Conservation (phyloP, 352 stramenopile genomes). For the Plasmopara muralis region DNA sequence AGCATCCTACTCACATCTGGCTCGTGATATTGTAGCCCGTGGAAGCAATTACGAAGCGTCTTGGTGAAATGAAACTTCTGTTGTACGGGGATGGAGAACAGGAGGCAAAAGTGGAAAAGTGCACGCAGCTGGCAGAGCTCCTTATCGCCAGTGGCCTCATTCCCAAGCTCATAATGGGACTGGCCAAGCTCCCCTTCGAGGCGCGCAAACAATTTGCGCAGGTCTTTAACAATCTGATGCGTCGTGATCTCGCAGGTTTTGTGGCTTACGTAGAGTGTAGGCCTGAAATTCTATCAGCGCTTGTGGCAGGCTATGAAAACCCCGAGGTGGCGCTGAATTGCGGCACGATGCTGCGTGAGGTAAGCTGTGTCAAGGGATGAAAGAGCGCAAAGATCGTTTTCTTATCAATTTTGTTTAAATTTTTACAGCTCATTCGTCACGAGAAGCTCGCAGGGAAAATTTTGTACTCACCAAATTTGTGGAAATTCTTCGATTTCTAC, state of each 20-base stretch:
- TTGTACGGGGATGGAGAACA: slow-evolving; percentile 53
- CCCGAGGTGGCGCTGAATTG: slow-evolving; percentile 85
- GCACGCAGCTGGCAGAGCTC: slow-evolving; percentile 63
- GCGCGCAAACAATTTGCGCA: slow-evolving; percentile 80
- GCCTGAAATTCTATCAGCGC: slow-evolving; percentile 62
- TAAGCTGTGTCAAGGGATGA: slow-evolving; percentile 13
- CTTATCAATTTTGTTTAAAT: no score
- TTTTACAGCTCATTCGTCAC: slow-evolving; percentile 65
- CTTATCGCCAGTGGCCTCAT: slow-evolving; percentile 68
- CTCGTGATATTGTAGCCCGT: slow-evolving; percentile 23
- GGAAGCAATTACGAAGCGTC: slow-evolving; percentile 71
- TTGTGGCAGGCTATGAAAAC: slow-evolving; percentile 82
- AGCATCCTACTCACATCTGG: neutral
- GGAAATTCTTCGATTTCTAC: slow-evolving; percentile 89
- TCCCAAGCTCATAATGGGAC: slow-evolving; percentile 52
- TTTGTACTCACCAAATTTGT: slow-evolving; percentile 75
- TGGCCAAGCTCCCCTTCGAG: slow-evolving; percentile 81
- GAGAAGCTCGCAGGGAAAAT: slow-evolving; percentile 66
- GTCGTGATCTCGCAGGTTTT: slow-evolving; percentile 77
- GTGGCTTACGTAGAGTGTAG: slow-evolving; percentile 73
- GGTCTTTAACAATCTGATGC: slow-evolving; percentile 88
- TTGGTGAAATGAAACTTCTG: slow-evolving; percentile 40
- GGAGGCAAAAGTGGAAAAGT: slow-evolving; percentile 75
- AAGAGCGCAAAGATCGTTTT: no score
- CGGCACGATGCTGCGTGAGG: slow-evolving; percentile 86